These are phyloP conservation scores for Chrysosporium queenslandicum DNA, from an alignment of 2,329 filamentous ascomycete species.

Conservation along the genomic window DNA sequence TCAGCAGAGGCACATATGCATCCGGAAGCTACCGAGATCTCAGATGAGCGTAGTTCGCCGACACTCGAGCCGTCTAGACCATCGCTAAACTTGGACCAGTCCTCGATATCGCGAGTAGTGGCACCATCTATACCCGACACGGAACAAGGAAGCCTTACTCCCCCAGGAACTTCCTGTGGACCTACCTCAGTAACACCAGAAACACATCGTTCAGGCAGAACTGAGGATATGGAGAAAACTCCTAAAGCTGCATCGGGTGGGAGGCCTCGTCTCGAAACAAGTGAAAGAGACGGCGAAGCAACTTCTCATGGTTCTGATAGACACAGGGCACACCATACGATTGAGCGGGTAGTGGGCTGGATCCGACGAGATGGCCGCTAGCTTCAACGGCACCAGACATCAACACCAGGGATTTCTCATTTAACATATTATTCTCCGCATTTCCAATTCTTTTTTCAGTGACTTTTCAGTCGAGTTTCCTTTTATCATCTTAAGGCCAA, in stretches of 20 bases:
- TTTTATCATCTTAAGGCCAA: not conserved
- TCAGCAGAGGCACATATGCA: not conserved
- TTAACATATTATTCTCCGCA: not conserved
- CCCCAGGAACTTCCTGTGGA: conserved; percentile 2
- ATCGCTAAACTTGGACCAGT: not conserved
- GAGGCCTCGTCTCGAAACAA: not conserved
- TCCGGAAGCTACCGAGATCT: not conserved
- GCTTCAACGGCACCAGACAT: not conserved
- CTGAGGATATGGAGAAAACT: conserved; percentile 12
- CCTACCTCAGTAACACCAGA: conserved; percentile 7
- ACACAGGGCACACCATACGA: conserved; percentile 11
- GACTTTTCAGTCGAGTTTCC: not conserved
- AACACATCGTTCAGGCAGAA: conserved; percentile 1
- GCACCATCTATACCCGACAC: not conserved
- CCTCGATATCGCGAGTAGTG: not conserved
- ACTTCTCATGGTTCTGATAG: conserved; percentile 14
- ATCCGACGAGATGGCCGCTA: conserved; percentile 14
- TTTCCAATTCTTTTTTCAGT: not conserved
- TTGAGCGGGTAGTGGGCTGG: conserved; percentile 16
- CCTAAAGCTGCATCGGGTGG: conserved; percentile 10
- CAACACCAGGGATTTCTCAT: no score
- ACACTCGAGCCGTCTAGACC: not conserved
- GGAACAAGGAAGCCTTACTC: not conserved
- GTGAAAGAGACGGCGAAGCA: conserved; percentile 4
- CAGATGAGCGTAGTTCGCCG: not conserved